These are phyloP conservation scores for Eudorina sp. DNA, from an alignment of 139 green algal species.

Conservation along the genomic window DNA sequence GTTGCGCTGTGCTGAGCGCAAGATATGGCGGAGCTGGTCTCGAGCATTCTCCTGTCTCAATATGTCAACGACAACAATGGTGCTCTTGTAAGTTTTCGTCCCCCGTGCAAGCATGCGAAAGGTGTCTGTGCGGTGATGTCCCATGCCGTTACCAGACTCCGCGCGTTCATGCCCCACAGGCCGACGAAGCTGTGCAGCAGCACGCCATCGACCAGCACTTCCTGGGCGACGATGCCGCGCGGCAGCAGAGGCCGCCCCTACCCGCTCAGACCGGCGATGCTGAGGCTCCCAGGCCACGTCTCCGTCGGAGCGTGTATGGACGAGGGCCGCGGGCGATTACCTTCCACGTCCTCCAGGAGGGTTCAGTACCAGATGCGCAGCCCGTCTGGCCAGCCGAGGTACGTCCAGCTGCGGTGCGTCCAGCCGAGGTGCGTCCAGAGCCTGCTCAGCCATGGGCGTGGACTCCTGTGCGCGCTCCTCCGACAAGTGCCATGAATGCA, in stretches of 20 bases:
- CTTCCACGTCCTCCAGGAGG: not conserved
- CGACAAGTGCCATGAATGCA: not conserved
- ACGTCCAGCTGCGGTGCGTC: not conserved
- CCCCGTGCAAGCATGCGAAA: not conserved
- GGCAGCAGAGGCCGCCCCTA: not conserved
- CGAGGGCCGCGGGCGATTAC: not conserved
- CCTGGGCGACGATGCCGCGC: not conserved
- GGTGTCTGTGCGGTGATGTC: not conserved
- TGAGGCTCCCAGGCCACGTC: not conserved
- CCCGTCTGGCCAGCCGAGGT: not conserved
- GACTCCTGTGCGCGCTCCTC: not conserved
- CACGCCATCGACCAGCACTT: not conserved
- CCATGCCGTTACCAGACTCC: not conserved
- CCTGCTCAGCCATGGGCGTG: not conserved
- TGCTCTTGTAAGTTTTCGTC: not conserved
- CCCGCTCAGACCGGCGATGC: not conserved
- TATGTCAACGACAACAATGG: not conserved
- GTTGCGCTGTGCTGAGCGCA: not conserved
- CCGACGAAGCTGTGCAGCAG: not conserved
- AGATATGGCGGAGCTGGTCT: slow-evolving; percentile 7
- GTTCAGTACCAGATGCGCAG: not conserved
- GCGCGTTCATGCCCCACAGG: not conserved
- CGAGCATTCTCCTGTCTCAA: not conserved
- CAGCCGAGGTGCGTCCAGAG: not conserved
- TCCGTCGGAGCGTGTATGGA: not conserved